phyloP scores from a whole-genome alignment of 148 eudicot genomes.

The Gaultheria prostrata region DNA sequence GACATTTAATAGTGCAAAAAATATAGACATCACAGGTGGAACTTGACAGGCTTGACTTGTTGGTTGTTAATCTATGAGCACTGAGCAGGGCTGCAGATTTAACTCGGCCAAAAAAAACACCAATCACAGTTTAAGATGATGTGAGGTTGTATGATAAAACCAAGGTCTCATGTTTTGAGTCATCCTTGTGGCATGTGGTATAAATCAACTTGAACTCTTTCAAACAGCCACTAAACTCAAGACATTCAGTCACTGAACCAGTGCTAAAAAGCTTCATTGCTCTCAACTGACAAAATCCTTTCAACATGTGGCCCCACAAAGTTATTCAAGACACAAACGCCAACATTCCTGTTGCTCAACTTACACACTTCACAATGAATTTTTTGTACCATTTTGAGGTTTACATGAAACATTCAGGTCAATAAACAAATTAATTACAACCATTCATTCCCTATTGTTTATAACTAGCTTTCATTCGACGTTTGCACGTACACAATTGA shows the following conservation, averaged over 20 bases:
- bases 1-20: neutral
- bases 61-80: neutral
- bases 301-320: neutral
- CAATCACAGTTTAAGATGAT: neutral
- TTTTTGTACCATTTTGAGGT: neutral
- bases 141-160: neutral
- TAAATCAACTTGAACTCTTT: neutral
- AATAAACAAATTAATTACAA: neutral
- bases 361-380: neutral
- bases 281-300: conserved; percentile 8
- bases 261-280: neutral
- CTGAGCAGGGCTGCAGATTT: neutral
- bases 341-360: conserved; percentile 3
- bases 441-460: neutral
- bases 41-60: neutral
- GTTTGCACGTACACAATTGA: neutral
- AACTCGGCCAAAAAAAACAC: neutral
- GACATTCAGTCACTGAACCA: neutral
- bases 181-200: neutral
- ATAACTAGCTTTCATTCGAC: neutral
- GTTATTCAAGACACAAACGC: neutral
- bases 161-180: neutral
- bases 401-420: neutral
- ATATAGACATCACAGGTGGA: neutral
- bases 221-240: neutral